Conservation (phyloP, 2,329 filamentous ascomycete species). For the Dactylellina cionopaga region DNA sequence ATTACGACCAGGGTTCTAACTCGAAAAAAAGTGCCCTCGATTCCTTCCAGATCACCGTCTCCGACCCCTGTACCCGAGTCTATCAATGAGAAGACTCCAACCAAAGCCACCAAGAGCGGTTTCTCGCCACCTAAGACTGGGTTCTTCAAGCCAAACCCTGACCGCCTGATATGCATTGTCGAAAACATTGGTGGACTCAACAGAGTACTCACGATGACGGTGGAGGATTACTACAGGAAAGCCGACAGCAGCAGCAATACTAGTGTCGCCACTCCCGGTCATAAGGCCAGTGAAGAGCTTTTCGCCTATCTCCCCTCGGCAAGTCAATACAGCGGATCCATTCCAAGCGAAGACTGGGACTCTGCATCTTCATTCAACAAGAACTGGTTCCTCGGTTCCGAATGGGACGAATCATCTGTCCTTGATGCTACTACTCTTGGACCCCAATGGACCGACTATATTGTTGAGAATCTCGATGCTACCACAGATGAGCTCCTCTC, state of each 20-base stretch:
- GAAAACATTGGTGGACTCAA: conserved; percentile 36
- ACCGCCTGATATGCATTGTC: conserved; percentile 38
- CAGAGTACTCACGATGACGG: conserved; percentile 41
- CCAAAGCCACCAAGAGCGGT: conserved; percentile 20
- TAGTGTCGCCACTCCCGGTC: conserved; percentile 25
- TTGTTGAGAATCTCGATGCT: conserved; percentile 33
- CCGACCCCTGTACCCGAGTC: conserved; percentile 46
- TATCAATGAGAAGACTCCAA: conserved; percentile 41
- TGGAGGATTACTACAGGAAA: conserved; percentile 35
- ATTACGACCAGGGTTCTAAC: conserved; percentile 22
- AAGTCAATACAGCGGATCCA: conserved; percentile 45
- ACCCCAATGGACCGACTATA: conserved; percentile 43
- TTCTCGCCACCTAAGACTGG: conserved; percentile 35
- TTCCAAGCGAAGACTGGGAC: conserved; percentile 46
- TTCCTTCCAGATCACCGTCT: conserved; percentile 46
- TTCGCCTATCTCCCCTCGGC: conserved; percentile 44
- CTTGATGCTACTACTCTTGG: conserved; percentile 17
- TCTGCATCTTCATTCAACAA: conserved; percentile 43
- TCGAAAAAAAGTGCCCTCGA: conserved; percentile 22
- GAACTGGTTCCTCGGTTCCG: conserved; percentile 34
- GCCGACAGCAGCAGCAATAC: conserved; percentile 28
- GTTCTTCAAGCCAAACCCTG: conserved; percentile 42
- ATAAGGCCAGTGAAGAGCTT: conserved; percentile 48
- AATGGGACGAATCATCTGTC: conserved; percentile 35
- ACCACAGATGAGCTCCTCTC: conserved; percentile 4